These are phyloP conservation scores for Rozella allomycis DNA, from an alignment of 371 early-diverging fungal species.

Conservation along the genomic window DNA sequence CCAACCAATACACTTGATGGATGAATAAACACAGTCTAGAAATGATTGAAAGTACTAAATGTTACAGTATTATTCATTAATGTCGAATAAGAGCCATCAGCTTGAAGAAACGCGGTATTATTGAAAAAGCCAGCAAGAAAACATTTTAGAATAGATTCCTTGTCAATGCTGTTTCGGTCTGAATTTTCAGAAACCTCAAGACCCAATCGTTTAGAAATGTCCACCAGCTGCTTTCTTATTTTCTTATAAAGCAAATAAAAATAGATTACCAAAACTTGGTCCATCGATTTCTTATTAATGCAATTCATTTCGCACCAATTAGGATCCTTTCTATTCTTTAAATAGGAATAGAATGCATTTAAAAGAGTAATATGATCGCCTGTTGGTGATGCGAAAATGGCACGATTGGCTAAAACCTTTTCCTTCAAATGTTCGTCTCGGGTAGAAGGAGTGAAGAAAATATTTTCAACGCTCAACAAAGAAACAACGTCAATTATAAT, in stretches of 20 bases:
- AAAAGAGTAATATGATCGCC: constrained; percentile 80
- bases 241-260: constrained; percentile 28
- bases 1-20: constrained; percentile 65
- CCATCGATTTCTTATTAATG: constrained; percentile 57
- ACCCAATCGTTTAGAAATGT: constrained; percentile 41
- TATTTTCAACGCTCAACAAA: too few species aligned
- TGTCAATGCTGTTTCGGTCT: constrained; percentile 43
- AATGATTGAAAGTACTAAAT: constrained; percentile 71
- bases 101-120: constrained; percentile 66
- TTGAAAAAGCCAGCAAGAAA: constrained; percentile 72
- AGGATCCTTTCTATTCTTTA: constrained; percentile 24
- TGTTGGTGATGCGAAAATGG: too few species aligned
- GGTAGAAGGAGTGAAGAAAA: too few species aligned
- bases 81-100: constrained; percentile 65
- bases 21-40: constrained; percentile 63
- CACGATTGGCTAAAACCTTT: too few species aligned
- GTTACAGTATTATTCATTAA: constrained; percentile 63
- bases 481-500: too few species aligned
- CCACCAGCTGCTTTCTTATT: constrained; percentile 58
- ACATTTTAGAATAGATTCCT: constrained; percentile 51
- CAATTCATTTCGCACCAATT: constrained; percentile 77
- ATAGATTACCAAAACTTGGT: constrained; percentile 47
- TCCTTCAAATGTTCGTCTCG: too few species aligned
- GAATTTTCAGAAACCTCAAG: constrained; percentile 37
- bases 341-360: constrained; percentile 78